Conservation (phyloP, 2,329 filamentous ascomycete species). For the Diaporthe sp. region DNA sequence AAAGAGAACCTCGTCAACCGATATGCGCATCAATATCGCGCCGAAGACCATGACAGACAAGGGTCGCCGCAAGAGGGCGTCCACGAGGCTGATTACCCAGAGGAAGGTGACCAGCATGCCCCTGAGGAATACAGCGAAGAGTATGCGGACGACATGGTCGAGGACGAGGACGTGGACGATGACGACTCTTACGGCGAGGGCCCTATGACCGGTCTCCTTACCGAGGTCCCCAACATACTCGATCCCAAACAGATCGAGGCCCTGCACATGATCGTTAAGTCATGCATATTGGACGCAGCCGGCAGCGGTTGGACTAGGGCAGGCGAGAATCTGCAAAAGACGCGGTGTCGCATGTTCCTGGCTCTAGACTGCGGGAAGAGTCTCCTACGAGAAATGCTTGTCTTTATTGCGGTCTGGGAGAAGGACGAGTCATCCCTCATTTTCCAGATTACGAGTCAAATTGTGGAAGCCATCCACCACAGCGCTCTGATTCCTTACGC, state of each 20-base stretch:
- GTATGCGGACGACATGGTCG: constrained; percentile 63
- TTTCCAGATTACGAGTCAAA: constrained; percentile 96
- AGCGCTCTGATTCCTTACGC: constrained; percentile 92
- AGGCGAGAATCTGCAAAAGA: constrained; percentile 89
- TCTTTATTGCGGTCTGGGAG: constrained; percentile 98
- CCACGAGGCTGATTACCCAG: constrained; percentile 54
- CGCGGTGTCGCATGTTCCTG: constrained; percentile 88
- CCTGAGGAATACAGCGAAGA: constrained; percentile 50
- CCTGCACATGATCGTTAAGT: constrained; percentile 96
- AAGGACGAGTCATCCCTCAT: constrained; percentile 93
- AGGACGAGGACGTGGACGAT: constrained; percentile 78
- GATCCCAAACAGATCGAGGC: constrained; percentile 97
- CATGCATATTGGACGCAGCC: constrained; percentile 87
- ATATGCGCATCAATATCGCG: constrained; percentile 60
- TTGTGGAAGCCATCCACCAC: constrained; percentile 91
- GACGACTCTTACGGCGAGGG: constrained; percentile 85
- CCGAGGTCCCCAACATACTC: constrained; percentile 93
- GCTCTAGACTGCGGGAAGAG: constrained; percentile 93
- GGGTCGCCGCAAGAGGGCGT: constrained; percentile 50
- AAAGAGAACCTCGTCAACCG: constrained; percentile 71
- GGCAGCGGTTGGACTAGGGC: constrained; percentile 76
- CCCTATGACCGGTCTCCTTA: constrained; percentile 85
- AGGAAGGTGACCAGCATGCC: constrained; percentile 50
- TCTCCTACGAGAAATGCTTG: constrained; percentile 87
- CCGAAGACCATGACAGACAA: constrained; percentile 54